phyloP scores from a whole-genome alignment of 208 protist species.

The Crithidia mellificae region DNA sequence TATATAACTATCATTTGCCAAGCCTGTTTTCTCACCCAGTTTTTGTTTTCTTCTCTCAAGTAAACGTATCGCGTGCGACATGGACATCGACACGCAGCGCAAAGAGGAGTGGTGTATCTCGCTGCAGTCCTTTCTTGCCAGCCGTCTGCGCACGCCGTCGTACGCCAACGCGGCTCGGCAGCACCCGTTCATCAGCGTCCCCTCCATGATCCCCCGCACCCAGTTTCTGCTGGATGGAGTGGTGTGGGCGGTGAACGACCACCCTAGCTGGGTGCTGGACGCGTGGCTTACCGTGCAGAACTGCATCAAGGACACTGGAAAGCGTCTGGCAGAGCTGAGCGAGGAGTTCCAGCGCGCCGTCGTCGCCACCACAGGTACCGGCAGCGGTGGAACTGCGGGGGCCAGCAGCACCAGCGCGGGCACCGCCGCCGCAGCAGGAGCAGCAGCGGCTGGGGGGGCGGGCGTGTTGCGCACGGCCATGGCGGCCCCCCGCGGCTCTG shows the following conservation, averaged over 20 bases:
- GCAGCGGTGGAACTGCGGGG: too few relatives aligned
- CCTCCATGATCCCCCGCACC: conserved; percentile 60
- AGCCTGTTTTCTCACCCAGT: too few relatives aligned
- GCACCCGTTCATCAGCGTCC: conserved; percentile 42
- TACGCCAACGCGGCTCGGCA: conserved; percentile 40
- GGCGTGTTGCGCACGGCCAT: conserved; percentile 8
- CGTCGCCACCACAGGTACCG: conserved; percentile 3
- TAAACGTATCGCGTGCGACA: not conserved
- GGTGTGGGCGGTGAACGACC: conserved; percentile 72
- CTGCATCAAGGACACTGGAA: conserved; percentile 55
- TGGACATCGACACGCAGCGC: conserved; percentile 36
- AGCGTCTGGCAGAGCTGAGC: conserved; percentile 45
- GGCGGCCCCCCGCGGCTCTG: conserved; percentile 23
- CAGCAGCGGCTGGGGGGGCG: not conserved
- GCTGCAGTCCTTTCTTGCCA: conserved; percentile 57
- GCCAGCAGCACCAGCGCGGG: too few relatives aligned
- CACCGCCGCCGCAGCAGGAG: too few relatives aligned
- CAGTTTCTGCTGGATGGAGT: conserved; percentile 79
- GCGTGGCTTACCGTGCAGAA: conserved; percentile 68
- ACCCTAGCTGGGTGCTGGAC: conserved; percentile 48
- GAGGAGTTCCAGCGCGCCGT: conserved; percentile 28
- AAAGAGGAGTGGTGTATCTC: conserved; percentile 68
- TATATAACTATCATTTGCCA: too few relatives aligned
- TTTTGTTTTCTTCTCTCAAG: not conserved
- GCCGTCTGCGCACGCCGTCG: conserved; percentile 53